Conservation (phyloP, 2,329 filamentous ascomycete genomes). For the Diaporthe eres region DNA sequence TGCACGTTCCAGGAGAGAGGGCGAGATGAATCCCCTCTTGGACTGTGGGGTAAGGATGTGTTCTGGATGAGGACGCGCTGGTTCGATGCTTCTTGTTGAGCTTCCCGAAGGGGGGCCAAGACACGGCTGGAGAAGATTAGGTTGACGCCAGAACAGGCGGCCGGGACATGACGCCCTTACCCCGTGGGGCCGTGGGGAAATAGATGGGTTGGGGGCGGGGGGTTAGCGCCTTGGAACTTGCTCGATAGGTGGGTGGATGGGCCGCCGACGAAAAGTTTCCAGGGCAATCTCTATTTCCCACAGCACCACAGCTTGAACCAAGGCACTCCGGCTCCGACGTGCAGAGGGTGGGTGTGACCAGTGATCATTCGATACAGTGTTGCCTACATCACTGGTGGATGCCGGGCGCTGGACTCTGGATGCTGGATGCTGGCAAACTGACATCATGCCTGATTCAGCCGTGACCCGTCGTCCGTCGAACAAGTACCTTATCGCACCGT, state of each 20-base stretch:
- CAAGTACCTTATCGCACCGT: not conserved
- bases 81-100: conserved; percentile 7
- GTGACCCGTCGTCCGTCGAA: conserved; percentile 2
- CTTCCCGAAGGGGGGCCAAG: conserved; percentile 20
- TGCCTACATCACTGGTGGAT: not conserved
- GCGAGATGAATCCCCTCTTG: conserved; percentile 4
- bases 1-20: conserved; percentile 23
- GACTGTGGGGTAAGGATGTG: conserved; percentile 20
- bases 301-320: not conserved
- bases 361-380: not conserved
- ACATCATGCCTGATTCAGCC: conserved; percentile 34
- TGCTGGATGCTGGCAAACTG: conserved; percentile 13
- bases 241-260: not conserved
- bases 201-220: conserved; percentile 24
- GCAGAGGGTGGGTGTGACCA: not conserved
- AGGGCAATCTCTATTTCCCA: not conserved
- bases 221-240: conserved; percentile 23
- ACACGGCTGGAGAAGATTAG: conserved; percentile 33
- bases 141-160: conserved; percentile 34
- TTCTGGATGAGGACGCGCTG: conserved; percentile 25
- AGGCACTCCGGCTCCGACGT: conserved; percentile 27
- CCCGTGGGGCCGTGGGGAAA: conserved; percentile 32
- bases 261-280: not conserved
- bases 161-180: conserved; percentile 23
- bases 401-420: not conserved